Conservation (phyloP, 768 basidiomycete genomes). For the Serendipita vermifera region DNA sequence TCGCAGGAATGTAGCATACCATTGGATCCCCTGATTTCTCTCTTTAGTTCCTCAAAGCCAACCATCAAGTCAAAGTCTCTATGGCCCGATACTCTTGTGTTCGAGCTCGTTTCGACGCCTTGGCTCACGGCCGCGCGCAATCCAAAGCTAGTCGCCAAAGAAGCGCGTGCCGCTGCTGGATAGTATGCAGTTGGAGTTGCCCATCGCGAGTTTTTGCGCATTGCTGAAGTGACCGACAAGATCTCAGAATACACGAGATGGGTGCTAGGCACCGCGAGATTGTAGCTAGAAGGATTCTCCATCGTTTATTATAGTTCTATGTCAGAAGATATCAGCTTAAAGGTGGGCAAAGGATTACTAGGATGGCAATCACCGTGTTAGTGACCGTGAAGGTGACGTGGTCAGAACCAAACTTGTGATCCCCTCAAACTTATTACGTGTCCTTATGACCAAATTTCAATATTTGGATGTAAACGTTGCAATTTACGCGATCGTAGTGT, state of each 20-base stretch:
- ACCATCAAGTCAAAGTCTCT: conserved; percentile 78
- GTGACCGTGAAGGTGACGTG: too few species aligned
- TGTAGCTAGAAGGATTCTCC: background rate
- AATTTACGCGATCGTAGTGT: too few species aligned
- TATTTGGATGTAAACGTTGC: too few species aligned
- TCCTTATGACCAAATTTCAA: too few species aligned
- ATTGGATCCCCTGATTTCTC: conserved; percentile 48
- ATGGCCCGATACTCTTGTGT: conserved; percentile 37
- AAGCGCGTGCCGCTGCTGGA: conserved; percentile 42
- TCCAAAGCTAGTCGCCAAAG: conserved; percentile 61
- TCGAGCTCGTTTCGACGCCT: conserved; percentile 30
- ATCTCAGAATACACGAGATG: conserved; percentile 86
- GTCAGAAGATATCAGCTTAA: too few species aligned
- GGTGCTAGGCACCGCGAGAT: conserved; percentile 38
- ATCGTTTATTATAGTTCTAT: too few species aligned
- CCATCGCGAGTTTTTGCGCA: conserved; percentile 99
- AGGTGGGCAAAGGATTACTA: too few species aligned
- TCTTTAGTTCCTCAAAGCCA: conserved; percentile 77
- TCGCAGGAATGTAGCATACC: conserved; percentile 37
- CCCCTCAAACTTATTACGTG: too few species aligned
- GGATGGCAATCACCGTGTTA: too few species aligned
- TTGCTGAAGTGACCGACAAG: conserved; percentile 76
- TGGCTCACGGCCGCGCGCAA: conserved; percentile 35
- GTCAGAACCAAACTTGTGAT: too few species aligned
- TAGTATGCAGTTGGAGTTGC: conserved; percentile 50